Conservation (phyloP, 1,284 basidiomycete genomes). For the Ustilago xerochloae region DNA sequence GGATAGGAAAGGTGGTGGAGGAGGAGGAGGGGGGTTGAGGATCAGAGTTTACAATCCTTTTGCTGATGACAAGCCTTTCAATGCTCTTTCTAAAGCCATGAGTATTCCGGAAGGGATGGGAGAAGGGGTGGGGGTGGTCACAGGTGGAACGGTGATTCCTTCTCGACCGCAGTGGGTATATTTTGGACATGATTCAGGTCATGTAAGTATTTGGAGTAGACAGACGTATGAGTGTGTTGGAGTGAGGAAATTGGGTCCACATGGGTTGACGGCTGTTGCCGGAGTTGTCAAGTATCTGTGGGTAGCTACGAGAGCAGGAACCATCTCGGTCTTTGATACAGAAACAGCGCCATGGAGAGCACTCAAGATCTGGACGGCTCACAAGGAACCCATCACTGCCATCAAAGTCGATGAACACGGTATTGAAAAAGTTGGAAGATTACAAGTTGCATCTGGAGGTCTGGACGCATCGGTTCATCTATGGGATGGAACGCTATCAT, state of each 20-base stretch:
- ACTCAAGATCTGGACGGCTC: constrained; percentile 90
- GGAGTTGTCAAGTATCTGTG: constrained; percentile 73
- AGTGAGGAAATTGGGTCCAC: constrained; percentile 41
- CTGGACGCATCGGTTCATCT: constrained; percentile 80
- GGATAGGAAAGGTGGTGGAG: constrained; percentile 23
- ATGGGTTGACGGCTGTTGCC: constrained; percentile 57
- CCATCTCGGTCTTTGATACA: constrained; percentile 85
- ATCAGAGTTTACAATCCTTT: constrained; percentile 65
- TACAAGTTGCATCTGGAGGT: constrained; percentile 82
- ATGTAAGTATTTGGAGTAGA: constrained; percentile 57
- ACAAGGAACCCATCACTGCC: constrained; percentile 80
- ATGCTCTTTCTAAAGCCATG: constrained; percentile 55
- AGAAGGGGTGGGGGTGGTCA: constrained; percentile 80
- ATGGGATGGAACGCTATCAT: constrained; percentile 89
- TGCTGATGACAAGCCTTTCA: constrained; percentile 62
- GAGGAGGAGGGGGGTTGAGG: constrained; percentile 37
- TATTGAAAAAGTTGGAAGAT: constrained; percentile 60
- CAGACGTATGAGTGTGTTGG: constrained; percentile 48
- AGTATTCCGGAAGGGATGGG: constrained; percentile 70
- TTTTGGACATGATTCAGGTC: constrained; percentile 93
- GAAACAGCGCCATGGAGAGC: constrained; percentile 75
- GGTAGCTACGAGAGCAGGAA: constrained; percentile 84
- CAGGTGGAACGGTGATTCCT: constrained; percentile 81
- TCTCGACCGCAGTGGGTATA: constrained; percentile 78
- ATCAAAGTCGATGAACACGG: constrained; percentile 72